phyloP scores from a whole-genome alignment of 768 basidiomycete species.

The Serendipita sp. region DNA sequence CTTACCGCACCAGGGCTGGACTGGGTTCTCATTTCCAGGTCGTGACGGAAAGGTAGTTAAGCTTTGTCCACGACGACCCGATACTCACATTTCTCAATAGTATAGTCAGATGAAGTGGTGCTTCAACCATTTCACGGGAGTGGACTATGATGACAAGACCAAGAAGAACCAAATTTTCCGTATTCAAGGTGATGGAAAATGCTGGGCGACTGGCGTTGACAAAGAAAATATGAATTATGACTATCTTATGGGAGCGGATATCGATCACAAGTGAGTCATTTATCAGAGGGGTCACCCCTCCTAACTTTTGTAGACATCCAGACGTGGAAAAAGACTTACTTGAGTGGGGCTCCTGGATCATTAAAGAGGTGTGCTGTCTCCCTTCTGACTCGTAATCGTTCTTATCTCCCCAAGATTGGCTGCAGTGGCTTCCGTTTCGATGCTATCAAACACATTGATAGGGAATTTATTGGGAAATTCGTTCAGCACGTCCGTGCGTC shows the following conservation, averaged over 20 bases:
- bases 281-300: not conserved
- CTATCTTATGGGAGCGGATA: conserved; percentile 13
- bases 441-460: conserved; percentile 27
- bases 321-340: conserved; percentile 20
- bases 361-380: conserved; percentile 8
- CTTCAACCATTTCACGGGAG: conserved; percentile 18
- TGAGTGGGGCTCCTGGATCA: conserved; percentile 22
- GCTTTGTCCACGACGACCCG: not conserved
- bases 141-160: conserved; percentile 22
- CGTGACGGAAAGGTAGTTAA: conserved; percentile 17
- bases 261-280: conserved; percentile 16
- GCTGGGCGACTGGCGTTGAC: conserved; percentile 21
- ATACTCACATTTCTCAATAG: conserved; percentile 6
- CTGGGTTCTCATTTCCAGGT: conserved; percentile 23
- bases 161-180: conserved; percentile 19
- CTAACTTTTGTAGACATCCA: conserved; percentile 15
- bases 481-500: conserved; percentile 24
- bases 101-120: conserved; percentile 11
- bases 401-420: conserved; percentile 17
- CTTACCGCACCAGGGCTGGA: conserved; percentile 11
- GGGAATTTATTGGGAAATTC: conserved; percentile 18
- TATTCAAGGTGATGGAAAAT: conserved; percentile 24
- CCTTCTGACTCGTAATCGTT: not conserved
- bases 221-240: conserved; percentile 19
- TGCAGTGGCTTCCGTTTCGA: conserved; percentile 27